Base-by-base conservation (phyloP, 371 early-diverging fungal genomes). In the Caulochytrium protostelioides region DNA sequence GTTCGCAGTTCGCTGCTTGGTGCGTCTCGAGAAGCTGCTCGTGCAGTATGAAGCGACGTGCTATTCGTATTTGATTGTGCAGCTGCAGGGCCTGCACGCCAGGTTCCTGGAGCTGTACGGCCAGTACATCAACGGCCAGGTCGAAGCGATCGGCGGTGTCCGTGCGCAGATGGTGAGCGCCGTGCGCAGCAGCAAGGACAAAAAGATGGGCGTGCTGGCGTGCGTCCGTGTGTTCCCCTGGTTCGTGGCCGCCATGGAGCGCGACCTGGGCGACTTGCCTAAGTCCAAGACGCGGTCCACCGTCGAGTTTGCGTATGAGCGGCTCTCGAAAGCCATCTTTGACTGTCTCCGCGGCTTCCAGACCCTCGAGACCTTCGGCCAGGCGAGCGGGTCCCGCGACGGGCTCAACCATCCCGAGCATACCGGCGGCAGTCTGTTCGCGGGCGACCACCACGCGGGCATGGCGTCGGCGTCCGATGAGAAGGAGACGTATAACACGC, bases 401-500 rank as follows among this genome's bases (percentile, higher is more conserved):
- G 12, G 35, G 23, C 6, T 8, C 67, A 25, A 63, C 56, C 6
- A 43, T 17, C 41, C 39, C 4, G 35, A 43, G 27, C 22, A 39
- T 19, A 39, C 46, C 15, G 34, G 28, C 7, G 52, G n/a, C n/a
- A n/a, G n/a, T n/a, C n/a, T n/a, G n/a, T n/a, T n/a, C n/a, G n/a
- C n/a, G n/a, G n/a, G n/a, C n/a, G n/a, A n/a, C n/a, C n/a, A n/a
- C n/a, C n/a, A n/a, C n/a, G n/a, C n/a, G n/a, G n/a, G n/a, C n/a
- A n/a, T n/a, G n/a, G n/a, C n/a, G n/a, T n/a, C n/a, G n/a, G 72
- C 65, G 10, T 47, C 49, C 18, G 89, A 89, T 33, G 86, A 86
- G 34, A 89, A 90, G 52, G 95, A 94, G 33, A 79, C 79, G 38
- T 50, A 90, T 32, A 86, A 86, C 49, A 65, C 78, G 0, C 79